These are phyloP conservation scores for Hypoxylon lienhwacheense DNA, from an alignment of 495 filamentous ascomycete species.

Conservation along the genomic window DNA sequence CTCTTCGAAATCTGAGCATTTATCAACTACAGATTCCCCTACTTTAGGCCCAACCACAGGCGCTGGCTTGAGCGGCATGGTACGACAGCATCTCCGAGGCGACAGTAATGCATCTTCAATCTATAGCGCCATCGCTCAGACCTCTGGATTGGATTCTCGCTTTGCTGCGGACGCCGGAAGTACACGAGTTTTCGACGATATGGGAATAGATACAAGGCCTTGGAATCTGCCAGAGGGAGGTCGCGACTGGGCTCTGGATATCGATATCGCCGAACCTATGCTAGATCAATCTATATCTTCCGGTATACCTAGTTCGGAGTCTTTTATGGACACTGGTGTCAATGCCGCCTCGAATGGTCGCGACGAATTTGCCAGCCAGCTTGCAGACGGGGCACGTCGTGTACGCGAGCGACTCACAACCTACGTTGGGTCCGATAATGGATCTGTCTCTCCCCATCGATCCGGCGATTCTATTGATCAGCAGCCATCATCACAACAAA, in stretches of 20 bases:
- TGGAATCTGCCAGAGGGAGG: constrained; percentile 46
- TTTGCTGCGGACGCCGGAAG: constrained; percentile 41
- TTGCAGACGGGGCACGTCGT: constrained; percentile 72
- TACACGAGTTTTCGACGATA: constrained; percentile 28
- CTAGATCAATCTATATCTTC: constrained; percentile 34
- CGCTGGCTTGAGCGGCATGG: constrained; percentile 74
- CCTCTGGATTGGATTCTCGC: constrained; percentile 41
- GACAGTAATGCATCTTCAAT: constrained; percentile 82
- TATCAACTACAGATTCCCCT: constrained; percentile 67
- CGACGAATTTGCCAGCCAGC: constrained; percentile 78
- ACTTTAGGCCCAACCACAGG: constrained; percentile 66
- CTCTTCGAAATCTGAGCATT: constrained; percentile 31
- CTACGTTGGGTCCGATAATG: constrained; percentile 65
- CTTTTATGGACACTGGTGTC: constrained; percentile 59
- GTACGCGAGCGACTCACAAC: constrained; percentile 81
- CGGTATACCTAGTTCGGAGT: constrained; percentile 47
- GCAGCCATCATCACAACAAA: constrained; percentile 49
- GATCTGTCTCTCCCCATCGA: constrained; percentile 57
- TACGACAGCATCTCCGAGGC: constrained; percentile 81
- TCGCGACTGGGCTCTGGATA: constrained; percentile 34
- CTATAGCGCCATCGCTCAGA: constrained; percentile 50
- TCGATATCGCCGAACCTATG: constrained; percentile 37
- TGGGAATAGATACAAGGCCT: constrained; percentile 50
- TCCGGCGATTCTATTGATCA: constrained; percentile 48
- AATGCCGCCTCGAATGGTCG: constrained; percentile 65